phyloP scores from a whole-genome alignment of 1,139 yeast species.

The Magnusiomyces suaveolens region DNA sequence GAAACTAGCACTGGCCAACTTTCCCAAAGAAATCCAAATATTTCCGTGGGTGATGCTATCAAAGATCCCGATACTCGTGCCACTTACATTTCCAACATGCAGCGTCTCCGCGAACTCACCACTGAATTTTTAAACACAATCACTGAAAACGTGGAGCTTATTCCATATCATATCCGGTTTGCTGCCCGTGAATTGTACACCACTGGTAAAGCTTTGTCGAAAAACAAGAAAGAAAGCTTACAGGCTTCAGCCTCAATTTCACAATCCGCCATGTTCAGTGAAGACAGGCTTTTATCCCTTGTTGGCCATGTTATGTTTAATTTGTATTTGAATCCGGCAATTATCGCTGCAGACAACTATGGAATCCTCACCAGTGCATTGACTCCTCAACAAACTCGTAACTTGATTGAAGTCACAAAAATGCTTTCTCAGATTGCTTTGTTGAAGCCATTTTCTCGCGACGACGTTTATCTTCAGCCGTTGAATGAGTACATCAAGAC shows the following conservation, averaged over 20 bases:
- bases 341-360: slow-evolving; percentile 59
- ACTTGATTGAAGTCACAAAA: slow-evolving; percentile 49
- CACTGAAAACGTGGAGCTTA: slow-evolving; percentile 32
- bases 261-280: slow-evolving; percentile 8
- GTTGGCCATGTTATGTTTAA: slow-evolving; percentile 61
- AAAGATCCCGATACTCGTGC: slow-evolving; percentile 63
- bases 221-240: slow-evolving; percentile 6
- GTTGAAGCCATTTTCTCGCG: slow-evolving; percentile 52
- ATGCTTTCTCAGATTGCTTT: slow-evolving; percentile 57
- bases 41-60: slow-evolving; percentile 62
- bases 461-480: slow-evolving; percentile 67
- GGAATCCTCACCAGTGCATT: slow-evolving; percentile 39
- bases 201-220: slow-evolving; percentile 36
- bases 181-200: slow-evolving; percentile 35
- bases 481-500: slow-evolving; percentile 59
- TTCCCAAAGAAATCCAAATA: slow-evolving; percentile 38
- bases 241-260: not conserved
- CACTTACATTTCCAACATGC: slow-evolving; percentile 63
- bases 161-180: slow-evolving; percentile 60
- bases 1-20: slow-evolving; percentile 35
- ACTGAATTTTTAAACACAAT: slow-evolving; percentile 48
- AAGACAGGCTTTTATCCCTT: slow-evolving; percentile 46
- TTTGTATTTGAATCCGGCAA: slow-evolving; percentile 55
- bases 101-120: slow-evolving; percentile 60
- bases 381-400: slow-evolving; percentile 37